Conservation (phyloP, 257 asterid species). For the Lantana camara region DNA sequence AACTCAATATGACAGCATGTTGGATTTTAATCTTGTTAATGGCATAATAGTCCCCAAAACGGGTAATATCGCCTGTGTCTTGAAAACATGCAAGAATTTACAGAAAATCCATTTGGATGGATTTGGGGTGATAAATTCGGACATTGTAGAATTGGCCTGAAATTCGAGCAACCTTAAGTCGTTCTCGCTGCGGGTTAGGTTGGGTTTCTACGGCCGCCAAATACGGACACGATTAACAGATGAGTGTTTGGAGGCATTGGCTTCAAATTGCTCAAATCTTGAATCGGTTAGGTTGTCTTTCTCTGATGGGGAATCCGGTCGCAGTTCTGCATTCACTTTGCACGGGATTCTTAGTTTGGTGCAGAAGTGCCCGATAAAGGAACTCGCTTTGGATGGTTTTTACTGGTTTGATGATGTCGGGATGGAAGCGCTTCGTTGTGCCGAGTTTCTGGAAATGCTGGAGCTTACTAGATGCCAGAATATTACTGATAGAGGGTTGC, state of each 20-base stretch:
- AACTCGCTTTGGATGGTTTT: constrained; percentile 67
- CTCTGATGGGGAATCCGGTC: constrained; percentile 65
- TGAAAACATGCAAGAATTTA: constrained; percentile 70
- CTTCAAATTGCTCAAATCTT: constrained; percentile 53
- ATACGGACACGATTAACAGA: constrained; percentile 69
- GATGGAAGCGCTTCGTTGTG: constrained; percentile 71
- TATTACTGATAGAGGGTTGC: constrained; percentile 77
- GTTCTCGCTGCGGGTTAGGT: constrained; percentile 69
- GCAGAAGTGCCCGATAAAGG: constrained; percentile 63
- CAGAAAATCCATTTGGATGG: constrained; percentile 74
- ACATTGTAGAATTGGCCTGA: constrained; percentile 59
- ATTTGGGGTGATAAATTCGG: constrained; percentile 75
- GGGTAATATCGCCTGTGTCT: constrained; percentile 81
- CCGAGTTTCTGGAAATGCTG: constrained; percentile 53
- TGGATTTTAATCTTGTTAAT: constrained; percentile 72
- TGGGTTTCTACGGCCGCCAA: constrained; percentile 63
- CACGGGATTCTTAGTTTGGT: constrained; percentile 63
- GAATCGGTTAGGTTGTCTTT: constrained; percentile 64
- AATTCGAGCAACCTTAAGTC: constrained; percentile 69
- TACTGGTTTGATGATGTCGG: constrained; percentile 68
- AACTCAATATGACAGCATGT: constrained; percentile 66
- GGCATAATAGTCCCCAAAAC: constrained; percentile 76
- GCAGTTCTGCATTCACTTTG: constrained; percentile 54
- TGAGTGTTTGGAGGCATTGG: constrained; percentile 64
- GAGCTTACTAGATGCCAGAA: constrained; percentile 82